Evolutionary conservation across 495 filamentous ascomycete genomes (phyloP).

Genomic region (Daldinia loculata): DNA sequence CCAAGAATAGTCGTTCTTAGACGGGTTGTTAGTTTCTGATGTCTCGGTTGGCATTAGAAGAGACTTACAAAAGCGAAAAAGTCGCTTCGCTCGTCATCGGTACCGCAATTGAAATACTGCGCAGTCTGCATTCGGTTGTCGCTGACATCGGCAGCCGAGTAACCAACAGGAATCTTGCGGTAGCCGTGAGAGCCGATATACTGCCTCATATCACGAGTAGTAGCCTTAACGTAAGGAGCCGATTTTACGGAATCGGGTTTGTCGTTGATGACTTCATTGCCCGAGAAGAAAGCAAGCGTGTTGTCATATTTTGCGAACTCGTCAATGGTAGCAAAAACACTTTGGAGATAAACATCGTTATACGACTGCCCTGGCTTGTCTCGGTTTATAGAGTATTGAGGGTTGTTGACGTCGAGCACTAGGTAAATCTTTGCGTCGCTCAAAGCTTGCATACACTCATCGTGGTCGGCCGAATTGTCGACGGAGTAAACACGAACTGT

Average conservation of each 20-base stretch:
- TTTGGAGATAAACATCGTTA: conserved; percentile 91
- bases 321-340: conserved; percentile 91
- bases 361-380: conserved; percentile 78
- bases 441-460: conserved; percentile 83
- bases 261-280: conserved; percentile 95
- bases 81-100: conserved; percentile 83
- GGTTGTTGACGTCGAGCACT: conserved; percentile 77
- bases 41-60: neutral
- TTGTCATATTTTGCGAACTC: conserved; percentile 87
- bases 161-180: conserved; percentile 87
- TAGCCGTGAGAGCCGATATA: conserved; percentile 80
- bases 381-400: conserved; percentile 80
- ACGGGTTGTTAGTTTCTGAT: conserved; percentile 14
- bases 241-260: conserved; percentile 70
- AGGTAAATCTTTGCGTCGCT: conserved; percentile 90
- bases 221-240: conserved; percentile 92
- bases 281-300: conserved; percentile 94
- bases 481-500: conserved; percentile 92
- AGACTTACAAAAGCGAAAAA: conserved; percentile 84
- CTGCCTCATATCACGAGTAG: conserved; percentile 88
- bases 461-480: conserved; percentile 85
- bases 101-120: conserved; percentile 93
- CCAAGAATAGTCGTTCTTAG: conserved; percentile 94
- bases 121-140: conserved; percentile 90
- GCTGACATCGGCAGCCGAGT: conserved; percentile 87